Conservation (phyloP, 2,329 filamentous ascomycete genomes). For the Lasiodiplodia hormozganensis region DNA sequence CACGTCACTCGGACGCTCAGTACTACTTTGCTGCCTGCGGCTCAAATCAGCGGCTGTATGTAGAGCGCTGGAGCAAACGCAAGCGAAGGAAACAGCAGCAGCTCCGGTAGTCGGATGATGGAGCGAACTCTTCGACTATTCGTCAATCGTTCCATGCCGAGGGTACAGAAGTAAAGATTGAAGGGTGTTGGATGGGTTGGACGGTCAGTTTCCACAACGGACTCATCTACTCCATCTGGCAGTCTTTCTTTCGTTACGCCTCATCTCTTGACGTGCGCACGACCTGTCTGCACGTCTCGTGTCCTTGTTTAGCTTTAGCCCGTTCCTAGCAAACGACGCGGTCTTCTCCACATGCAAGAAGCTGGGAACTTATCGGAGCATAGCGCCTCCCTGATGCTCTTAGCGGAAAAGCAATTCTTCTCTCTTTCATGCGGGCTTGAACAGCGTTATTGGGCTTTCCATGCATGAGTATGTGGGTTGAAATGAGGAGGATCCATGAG, state of each 20-base stretch:
- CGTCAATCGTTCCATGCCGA: neutral
- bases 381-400: neutral
- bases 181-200: neutral
- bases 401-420: neutral
- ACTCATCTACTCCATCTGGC: neutral
- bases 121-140: neutral
- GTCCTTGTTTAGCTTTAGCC: conserved; percentile 1
- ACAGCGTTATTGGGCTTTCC: neutral
- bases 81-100: conserved; percentile 1
- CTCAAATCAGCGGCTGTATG: neutral
- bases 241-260: neutral
- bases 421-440: conserved; percentile 4
- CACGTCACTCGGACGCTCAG: conserved; percentile 7
- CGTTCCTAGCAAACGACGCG: neutral
- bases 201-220: too few relatives aligned
- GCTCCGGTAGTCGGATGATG: conserved; percentile 20
- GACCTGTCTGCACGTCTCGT: conserved; percentile 6
- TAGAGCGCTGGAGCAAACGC: conserved; percentile 2
- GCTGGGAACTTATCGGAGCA: neutral
- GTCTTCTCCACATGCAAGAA: neutral
- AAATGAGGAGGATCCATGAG: neutral
- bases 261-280: neutral
- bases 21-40: conserved; percentile 17
- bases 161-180: neutral
- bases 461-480: neutral